phyloP scores from a whole-genome alignment of 805 yeast species.

The Candida gorgasii region DNA sequence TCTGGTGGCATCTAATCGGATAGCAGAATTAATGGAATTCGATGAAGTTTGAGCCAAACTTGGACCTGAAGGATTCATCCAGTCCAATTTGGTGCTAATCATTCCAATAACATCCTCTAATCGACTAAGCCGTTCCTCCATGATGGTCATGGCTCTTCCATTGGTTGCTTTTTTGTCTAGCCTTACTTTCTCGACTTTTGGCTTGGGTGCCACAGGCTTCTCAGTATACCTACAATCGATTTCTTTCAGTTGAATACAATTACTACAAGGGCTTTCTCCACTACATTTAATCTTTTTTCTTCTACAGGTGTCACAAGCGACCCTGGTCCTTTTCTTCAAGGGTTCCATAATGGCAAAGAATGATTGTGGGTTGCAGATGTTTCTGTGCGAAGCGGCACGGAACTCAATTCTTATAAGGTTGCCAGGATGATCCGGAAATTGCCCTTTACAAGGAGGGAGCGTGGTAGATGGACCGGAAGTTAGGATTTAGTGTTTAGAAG shows the following conservation, averaged over 20 bases:
- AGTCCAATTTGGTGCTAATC: constrained; percentile 23
- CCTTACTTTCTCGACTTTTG: constrained; percentile 1
- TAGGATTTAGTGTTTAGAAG: too few relatives aligned
- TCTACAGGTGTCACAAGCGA: constrained; percentile 36
- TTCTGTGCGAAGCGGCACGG: too few relatives aligned
- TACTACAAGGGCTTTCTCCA: constrained; percentile 31
- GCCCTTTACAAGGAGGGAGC: too few relatives aligned
- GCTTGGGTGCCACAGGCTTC: constrained; percentile 13
- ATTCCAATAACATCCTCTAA: constrained; percentile 23
- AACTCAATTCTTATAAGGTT: too few relatives aligned
- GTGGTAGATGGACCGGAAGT: too few relatives aligned
- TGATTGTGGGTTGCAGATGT: too few relatives aligned
- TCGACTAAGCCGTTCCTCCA: constrained; percentile 23
- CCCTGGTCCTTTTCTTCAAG: constrained; percentile 21
- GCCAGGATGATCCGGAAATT: too few relatives aligned
- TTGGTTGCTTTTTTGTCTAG: constrained; percentile 7
- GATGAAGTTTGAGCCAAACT: not conserved
- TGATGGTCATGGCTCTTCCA: constrained; percentile 15
- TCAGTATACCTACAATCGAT: constrained; percentile 26
- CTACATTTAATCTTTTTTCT: constrained; percentile 35
- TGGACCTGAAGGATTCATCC: not conserved
- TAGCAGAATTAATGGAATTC: not conserved
- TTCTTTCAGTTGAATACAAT: constrained; percentile 24
- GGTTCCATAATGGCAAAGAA: not conserved
- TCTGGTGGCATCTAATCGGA: not conserved